Conservation (phyloP, 116 monocot genomes). For the Zostera marina region DNA sequence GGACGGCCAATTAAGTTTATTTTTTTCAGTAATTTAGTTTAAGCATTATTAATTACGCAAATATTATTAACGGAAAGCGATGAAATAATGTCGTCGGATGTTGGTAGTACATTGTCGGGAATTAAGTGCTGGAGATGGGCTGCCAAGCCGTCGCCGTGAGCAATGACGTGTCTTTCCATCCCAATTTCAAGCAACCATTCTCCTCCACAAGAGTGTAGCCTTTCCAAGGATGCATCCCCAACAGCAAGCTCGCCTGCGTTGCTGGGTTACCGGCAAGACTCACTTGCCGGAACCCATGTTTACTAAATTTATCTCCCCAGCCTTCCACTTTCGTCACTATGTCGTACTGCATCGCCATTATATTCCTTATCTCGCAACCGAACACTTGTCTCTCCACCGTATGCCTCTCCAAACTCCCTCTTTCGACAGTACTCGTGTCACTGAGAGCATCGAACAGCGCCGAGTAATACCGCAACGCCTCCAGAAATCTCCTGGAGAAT, state of each 20-base stretch:
- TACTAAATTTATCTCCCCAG: slow-evolving; percentile 59
- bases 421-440: slow-evolving; percentile 19
- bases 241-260: slow-evolving; percentile 57
- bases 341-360: slow-evolving; percentile 46
- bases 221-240: slow-evolving; percentile 77
- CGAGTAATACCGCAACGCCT: slow-evolving; percentile 87
- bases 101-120: no score
- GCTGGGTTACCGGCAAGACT: slow-evolving; percentile 61
- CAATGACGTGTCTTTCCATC: slow-evolving; percentile 73
- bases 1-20: no score
- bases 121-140: not conserved
- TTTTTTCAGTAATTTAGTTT: no score
- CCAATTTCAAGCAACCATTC: slow-evolving; percentile 51
- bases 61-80: no score
- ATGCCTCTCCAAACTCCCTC: slow-evolving; percentile 35
- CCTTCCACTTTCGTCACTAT: slow-evolving; percentile 54
- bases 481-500: slow-evolving; percentile 64
- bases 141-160: slow-evolving; percentile 73
- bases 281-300: slow-evolving; percentile 39
- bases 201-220: slow-evolving; percentile 82
- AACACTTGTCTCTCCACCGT: slow-evolving; percentile 70
- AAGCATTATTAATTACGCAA: no score
- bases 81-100: no score
- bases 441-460: slow-evolving; percentile 84
- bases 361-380: slow-evolving; percentile 68